Evolutionary conservation across 495 filamentous ascomycete species (phyloP), one percentile per base, ranked within the genome.

Genomic region (Glonium stellatum): DNA sequence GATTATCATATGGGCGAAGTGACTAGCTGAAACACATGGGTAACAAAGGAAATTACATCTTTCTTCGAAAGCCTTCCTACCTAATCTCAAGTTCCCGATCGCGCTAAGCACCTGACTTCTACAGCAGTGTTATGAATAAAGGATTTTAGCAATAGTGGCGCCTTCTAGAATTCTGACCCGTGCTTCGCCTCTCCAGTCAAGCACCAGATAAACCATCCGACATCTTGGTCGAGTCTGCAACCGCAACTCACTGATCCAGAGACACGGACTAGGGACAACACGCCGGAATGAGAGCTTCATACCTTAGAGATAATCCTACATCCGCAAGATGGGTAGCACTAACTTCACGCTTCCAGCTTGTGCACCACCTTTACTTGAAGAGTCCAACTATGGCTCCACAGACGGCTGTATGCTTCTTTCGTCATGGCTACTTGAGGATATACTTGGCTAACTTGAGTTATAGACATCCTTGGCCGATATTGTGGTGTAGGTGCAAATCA

Each of bases 401-500:
- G 69, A 65, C 23, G 70, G 70, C 37, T 70, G 70, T 72, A 67
- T 36, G 66, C 67, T n/a, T 22, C 46, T 11, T 21, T 23, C 15
- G 2, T 37, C 37, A 3, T 44, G 15, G n/a, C 46, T 18, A 19
- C 1, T 23, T 25, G 25, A 35, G 13, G 42, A 50, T 39, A 12
- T 27, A 35, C 44, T 65, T 6, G 49, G 53, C 27, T 60, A 31
- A 31, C 36, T 52, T 12, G 8, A 36, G 39, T 21, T 13, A 18
- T 18, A 74, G 72, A 74, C 56, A 44, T 67, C 22, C 31, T 51
- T 13, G 70, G 69, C 1, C 53, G 70, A 19, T 73, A 73, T 48
- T 73, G 72, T 50, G 69, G 68, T 22, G 57, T 65, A 1, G 67
- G 55, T 10, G 55, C 51, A 6, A 60, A 54, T n/a, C 47, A 59